Conservation (phyloP, 1,139 yeast genomes). For the Debaryomycetaceae sp. region DNA sequence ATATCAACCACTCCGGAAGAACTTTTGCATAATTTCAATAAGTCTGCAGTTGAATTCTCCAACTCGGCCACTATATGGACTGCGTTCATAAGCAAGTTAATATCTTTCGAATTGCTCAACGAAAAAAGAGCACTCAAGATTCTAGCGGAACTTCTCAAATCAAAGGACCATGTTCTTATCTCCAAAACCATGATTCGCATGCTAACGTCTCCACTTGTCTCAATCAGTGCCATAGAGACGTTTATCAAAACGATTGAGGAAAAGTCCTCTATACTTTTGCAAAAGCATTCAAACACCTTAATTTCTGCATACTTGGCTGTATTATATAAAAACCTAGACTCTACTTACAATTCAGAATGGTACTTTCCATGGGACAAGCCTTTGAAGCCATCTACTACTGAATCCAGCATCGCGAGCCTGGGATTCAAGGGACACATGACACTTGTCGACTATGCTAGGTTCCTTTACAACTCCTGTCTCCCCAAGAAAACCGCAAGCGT, state of each 20-base stretch:
- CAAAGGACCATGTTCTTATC: conserved; percentile 20
- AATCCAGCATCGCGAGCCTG: background rate
- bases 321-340: conserved; percentile 10
- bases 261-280: conserved; percentile 6
- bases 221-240: conserved; percentile 17
- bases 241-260: conserved; percentile 11
- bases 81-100: conserved; percentile 31
- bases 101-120: conserved; percentile 32
- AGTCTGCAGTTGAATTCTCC: conserved; percentile 19
- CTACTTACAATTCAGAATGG: conserved; percentile 5
- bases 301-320: conserved; percentile 31
- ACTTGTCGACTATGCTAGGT: conserved; percentile 21
- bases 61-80: conserved; percentile 35
- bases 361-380: conserved; percentile 18
- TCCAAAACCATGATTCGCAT: conserved; percentile 30
- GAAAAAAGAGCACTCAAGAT: conserved; percentile 26
- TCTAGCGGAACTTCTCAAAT: conserved; percentile 21
- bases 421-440: conserved; percentile 11
- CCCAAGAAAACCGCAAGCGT: conserved; percentile 22
- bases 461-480: conserved; percentile 16
- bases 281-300: conserved; percentile 13
- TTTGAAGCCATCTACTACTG: conserved; percentile 1
- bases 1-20: conserved; percentile 32
- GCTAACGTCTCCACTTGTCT: conserved; percentile 25
- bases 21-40: conserved; percentile 29